These are phyloP conservation scores for Begonia peltatifolia DNA, from an alignment of 306 rosid genomes.

Conservation along the genomic window DNA sequence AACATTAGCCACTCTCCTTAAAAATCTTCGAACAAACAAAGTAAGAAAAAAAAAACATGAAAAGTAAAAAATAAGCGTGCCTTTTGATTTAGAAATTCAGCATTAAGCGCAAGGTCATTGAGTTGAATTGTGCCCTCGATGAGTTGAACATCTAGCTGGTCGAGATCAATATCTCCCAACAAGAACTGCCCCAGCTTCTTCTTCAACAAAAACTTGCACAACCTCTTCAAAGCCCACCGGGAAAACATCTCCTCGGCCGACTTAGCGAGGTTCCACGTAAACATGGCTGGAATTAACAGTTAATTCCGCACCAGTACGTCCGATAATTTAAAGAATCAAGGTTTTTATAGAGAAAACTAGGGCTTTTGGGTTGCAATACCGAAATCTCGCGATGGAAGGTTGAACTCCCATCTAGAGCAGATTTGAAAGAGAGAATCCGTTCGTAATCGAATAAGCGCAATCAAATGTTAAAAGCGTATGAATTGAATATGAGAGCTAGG, in stretches of 20 bases:
- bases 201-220: conserved; percentile 75
- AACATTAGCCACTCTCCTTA: conserved; percentile 1
- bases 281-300: conserved; percentile 29
- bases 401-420: conserved; percentile 3
- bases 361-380: not conserved
- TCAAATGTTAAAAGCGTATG: too few species aligned
- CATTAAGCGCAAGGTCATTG: conserved; percentile 74
- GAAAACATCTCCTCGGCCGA: conserved; percentile 95
- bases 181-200: conserved; percentile 86
- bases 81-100: conserved; percentile 68
- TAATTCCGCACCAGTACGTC: not conserved
- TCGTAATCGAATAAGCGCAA: too few species aligned
- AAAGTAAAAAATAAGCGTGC: conserved; percentile 13
- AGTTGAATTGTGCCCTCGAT: conserved; percentile 79
- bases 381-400: conserved; percentile 2
- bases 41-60: not conserved
- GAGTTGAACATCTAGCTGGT: conserved; percentile 88
- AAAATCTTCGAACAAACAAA: not conserved
- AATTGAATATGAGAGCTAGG: too few species aligned
- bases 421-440: too few species aligned
- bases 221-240: conserved; percentile 72
- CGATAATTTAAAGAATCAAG: not conserved
- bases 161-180: conserved; percentile 75
- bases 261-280: conserved; percentile 77
- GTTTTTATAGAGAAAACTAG: not conserved